Percentiles rank a stretch among this genome's conserved stretches.
These are phyloP conservation scores for Paramecium octaurelia DNA, from an alignment of 73 alveolate species.

Conservation along the genomic window DNA sequence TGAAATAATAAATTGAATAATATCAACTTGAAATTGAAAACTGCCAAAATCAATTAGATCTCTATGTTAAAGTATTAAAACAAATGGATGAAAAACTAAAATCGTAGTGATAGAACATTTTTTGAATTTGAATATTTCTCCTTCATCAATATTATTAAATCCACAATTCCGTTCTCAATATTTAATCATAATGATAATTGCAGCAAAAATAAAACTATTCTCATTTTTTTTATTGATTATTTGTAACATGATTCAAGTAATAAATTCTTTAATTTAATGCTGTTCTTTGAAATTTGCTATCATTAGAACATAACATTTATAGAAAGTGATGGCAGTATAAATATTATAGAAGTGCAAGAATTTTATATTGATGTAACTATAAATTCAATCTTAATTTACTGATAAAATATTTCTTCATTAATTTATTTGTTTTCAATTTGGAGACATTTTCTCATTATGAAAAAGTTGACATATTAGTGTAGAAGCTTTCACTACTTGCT, in stretches of 20 bases:
- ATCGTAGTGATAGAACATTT: neutral
- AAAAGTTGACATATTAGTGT: neutral
- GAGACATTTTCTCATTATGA: neutral
- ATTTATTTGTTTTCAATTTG: neutral
- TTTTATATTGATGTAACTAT: neutral
- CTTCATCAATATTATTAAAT: neutral
- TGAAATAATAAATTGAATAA: conserved; percentile 7
- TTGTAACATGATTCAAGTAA: no score
- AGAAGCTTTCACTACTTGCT: neutral
- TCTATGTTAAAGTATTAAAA: conserved; percentile 35
- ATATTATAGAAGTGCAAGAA: neutral
- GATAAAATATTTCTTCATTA: neutral
- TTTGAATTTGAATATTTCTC: neutral
- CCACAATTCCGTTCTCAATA: neutral
- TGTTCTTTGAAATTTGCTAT: neutral
- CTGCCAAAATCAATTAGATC: conserved; percentile 33
- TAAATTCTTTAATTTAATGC: neutral
- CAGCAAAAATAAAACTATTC: neutral
- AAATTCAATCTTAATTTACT: neutral
- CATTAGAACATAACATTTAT: neutral
- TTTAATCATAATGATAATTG: neutral
- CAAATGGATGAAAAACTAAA: conserved; percentile 36
- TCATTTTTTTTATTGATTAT: no score
- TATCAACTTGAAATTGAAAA: conserved; percentile 35
- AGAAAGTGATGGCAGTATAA: neutral